Conservation (phyloP, 345 rosid species). For the Gossypium raimondii region DNA sequence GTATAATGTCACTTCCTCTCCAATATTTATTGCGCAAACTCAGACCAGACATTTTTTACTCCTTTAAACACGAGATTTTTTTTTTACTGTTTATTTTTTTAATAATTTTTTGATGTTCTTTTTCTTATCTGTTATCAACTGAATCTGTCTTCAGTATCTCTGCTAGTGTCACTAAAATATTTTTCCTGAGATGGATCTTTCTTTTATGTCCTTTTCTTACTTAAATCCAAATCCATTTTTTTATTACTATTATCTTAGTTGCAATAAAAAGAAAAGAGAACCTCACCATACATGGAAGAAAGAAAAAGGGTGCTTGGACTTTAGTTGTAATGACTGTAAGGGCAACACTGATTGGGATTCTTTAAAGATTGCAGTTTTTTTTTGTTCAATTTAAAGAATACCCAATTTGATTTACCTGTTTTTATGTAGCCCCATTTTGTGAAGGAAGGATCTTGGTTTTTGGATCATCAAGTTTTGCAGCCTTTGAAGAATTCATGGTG, state of each 20-base stretch:
- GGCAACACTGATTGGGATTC: conserved; percentile 20
- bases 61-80: not conserved
- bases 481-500: conserved; percentile 27
- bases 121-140: conserved; percentile 11
- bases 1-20: conserved; percentile 15
- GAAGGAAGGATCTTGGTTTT: not conserved
- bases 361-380: conserved; percentile 16
- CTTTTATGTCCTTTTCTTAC: not conserved
- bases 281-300: not conserved
- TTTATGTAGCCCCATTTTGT: conserved; percentile 15
- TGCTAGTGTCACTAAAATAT: conserved; percentile 24
- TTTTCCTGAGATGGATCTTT: conserved; percentile 4
- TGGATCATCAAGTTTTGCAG: conserved; percentile 15
- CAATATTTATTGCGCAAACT: conserved; percentile 27
- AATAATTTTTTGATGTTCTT: not conserved
- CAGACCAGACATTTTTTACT: conserved; percentile 20
- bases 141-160: conserved; percentile 18
- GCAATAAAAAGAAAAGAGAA: not conserved
- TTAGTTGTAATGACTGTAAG: not conserved
- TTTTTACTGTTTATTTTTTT: not conserved
- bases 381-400: conserved; percentile 18
- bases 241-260: not conserved
- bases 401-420: conserved; percentile 23
- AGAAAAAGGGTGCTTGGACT: conserved; percentile 20
- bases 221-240: not conserved